Conservation (phyloP, 2,329 filamentous ascomycete species). For the Dactylonectria estremocensis region DNA sequence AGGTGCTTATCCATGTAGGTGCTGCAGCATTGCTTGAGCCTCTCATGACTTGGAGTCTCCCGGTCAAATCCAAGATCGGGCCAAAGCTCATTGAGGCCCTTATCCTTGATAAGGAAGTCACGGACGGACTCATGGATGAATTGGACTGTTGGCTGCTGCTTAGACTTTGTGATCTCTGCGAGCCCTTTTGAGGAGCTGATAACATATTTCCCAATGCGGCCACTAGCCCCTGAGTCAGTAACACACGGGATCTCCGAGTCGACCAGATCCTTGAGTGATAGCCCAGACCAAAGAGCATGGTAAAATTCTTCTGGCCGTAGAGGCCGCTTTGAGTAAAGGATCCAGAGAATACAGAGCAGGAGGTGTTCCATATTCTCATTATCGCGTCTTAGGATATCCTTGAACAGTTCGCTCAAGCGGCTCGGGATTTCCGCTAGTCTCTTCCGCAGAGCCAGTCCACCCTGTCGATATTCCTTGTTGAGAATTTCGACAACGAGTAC, state of each 20-base stretch:
- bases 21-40: conserved; percentile 61
- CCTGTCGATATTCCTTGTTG: conserved; percentile 53
- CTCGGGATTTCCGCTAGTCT: conserved; percentile 54
- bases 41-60: conserved; percentile 56
- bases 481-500: conserved; percentile 59
- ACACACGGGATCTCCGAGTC: conserved; percentile 45
- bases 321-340: conserved; percentile 64
- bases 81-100: conserved; percentile 51
- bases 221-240: conserved; percentile 12
- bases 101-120: conserved; percentile 60
- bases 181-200: conserved; percentile 65
- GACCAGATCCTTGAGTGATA: conserved; percentile 33
- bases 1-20: conserved; percentile 52
- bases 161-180: conserved; percentile 57
- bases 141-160: conserved; percentile 56
- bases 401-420: conserved; percentile 64
- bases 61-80: conserved; percentile 52
- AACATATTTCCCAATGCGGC: conserved; percentile 50
- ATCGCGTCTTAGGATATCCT: conserved; percentile 65
- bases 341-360: conserved; percentile 64
- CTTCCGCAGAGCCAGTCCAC: conserved; percentile 41
- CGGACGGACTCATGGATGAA: conserved; percentile 69
- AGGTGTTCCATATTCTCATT: conserved; percentile 56
- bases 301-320: conserved; percentile 62
- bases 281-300: conserved; percentile 55